Percentiles rank a stretch among this genome's conserved stretches.
Conservation (phyloP, 805 yeast species). For the Saccharomycopsis sp. region DNA sequence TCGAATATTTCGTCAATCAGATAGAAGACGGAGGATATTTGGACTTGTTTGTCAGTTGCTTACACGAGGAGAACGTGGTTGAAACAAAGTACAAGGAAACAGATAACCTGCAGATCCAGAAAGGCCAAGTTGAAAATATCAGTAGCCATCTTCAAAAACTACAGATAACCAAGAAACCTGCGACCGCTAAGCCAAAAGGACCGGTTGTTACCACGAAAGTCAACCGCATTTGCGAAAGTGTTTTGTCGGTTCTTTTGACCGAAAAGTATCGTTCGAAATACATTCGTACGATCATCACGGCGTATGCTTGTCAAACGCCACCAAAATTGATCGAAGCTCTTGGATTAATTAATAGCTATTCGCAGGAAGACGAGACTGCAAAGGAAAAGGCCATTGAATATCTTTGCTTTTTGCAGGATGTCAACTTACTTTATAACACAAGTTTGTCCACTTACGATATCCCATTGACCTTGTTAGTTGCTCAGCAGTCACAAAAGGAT, state of each 20-base stretch:
- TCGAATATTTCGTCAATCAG: constrained; percentile 63
- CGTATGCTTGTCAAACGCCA: constrained; percentile 87
- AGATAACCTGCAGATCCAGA: constrained; percentile 25
- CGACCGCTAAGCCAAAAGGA: constrained; percentile 25
- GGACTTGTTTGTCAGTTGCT: constrained; percentile 80
- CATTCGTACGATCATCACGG: constrained; percentile 76
- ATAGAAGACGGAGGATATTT: constrained; percentile 67
- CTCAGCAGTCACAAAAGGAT: constrained; percentile 96
- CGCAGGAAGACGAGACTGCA: constrained; percentile 36
- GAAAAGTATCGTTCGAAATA: constrained; percentile 49
- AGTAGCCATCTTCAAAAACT: not conserved
- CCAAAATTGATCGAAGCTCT: constrained; percentile 78
- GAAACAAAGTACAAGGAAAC: constrained; percentile 80
- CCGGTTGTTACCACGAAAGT: constrained; percentile 43
- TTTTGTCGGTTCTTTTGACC: constrained; percentile 48
- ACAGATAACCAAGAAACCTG: constrained; percentile 1
- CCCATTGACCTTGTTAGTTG: constrained; percentile 70
- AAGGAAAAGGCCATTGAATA: constrained; percentile 71
- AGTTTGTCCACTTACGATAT: constrained; percentile 82
- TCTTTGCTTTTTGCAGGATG: constrained; percentile 85
- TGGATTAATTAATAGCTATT: constrained; percentile 47
- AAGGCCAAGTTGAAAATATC: not conserved
- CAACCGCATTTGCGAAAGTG: constrained; percentile 67
- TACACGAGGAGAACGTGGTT: constrained; percentile 81
- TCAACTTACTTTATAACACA: constrained; percentile 69